These are phyloP conservation scores for Phytomonas sp. DNA, from an alignment of 208 protist species.

Conservation along the genomic window DNA sequence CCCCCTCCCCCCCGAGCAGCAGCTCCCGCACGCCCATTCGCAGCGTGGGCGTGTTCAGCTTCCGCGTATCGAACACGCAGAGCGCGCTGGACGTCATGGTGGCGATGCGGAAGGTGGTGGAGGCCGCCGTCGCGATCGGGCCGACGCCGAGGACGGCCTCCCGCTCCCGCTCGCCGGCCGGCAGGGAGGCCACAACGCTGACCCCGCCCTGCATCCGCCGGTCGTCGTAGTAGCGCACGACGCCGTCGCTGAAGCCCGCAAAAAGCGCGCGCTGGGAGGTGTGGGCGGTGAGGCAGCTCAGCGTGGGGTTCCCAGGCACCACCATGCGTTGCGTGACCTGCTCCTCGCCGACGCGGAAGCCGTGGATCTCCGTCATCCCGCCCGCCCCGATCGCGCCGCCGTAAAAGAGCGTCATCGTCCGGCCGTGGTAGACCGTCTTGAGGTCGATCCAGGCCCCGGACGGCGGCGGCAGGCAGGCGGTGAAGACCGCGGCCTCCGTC, in stretches of 20 bases:
- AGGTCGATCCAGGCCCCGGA: slow-evolving; percentile 51
- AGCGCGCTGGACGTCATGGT: slow-evolving; percentile 41
- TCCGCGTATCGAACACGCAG: slow-evolving; percentile 68
- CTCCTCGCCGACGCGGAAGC: slow-evolving; percentile 69
- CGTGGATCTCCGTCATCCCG: slow-evolving; percentile 66
- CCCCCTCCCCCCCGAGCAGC: slow-evolving; percentile 2
- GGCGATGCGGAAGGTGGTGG: slow-evolving; percentile 39
- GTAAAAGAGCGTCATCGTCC: slow-evolving; percentile 71
- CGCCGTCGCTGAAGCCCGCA: slow-evolving; percentile 69
- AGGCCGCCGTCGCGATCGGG: slow-evolving; percentile 13
- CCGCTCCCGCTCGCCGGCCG: not conserved
- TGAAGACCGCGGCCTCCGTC: slow-evolving; percentile 68
- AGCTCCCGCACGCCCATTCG: slow-evolving; percentile 24
- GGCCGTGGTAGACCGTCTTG: slow-evolving; percentile 61
- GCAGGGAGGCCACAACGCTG: slow-evolving; percentile 46
- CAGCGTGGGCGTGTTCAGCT: slow-evolving; percentile 41
- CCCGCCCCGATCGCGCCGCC: slow-evolving; percentile 64
- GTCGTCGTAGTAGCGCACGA: slow-evolving; percentile 86
- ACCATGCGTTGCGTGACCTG: slow-evolving; percentile 69
- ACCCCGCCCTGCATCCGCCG: slow-evolving; percentile 68
- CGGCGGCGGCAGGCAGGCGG: slow-evolving; percentile 52
- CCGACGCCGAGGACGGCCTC: slow-evolving; percentile 14
- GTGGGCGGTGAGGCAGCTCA: slow-evolving; percentile 62
- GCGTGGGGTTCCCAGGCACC: slow-evolving; percentile 53
- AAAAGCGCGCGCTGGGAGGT: slow-evolving; percentile 64